phyloP scores from a whole-genome alignment of 2,329 filamentous ascomycete genomes.

The Ceratocystis colombiana region DNA sequence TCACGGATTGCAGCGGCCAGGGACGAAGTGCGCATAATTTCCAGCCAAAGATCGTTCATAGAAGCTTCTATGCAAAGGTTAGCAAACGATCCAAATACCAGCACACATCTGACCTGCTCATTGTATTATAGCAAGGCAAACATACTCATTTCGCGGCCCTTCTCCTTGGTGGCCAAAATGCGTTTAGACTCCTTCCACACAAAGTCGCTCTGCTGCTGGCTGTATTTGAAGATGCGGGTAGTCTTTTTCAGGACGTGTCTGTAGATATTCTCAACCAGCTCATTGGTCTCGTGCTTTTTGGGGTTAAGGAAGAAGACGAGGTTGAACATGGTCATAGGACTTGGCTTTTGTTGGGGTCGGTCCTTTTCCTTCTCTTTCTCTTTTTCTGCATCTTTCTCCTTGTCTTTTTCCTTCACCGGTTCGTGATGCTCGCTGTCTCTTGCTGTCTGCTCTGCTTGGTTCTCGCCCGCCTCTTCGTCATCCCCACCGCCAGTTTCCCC shows the following conservation, averaged over 20 bases:
- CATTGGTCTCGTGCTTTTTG: constrained; percentile 63
- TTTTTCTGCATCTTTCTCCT: constrained; percentile 28
- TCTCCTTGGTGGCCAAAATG: constrained; percentile 71
- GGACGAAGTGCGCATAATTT: constrained; percentile 61
- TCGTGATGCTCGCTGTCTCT: constrained; percentile 28
- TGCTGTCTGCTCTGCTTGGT: constrained; percentile 26
- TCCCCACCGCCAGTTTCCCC: constrained; percentile 29
- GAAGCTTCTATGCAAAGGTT: constrained; percentile 38
- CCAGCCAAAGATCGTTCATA: constrained; percentile 58
- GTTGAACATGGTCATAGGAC: constrained; percentile 93
- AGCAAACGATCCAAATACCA: background rate
- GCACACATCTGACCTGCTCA: background rate
- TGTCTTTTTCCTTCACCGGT: background rate
- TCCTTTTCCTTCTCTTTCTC: constrained; percentile 30
- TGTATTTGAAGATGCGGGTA: constrained; percentile 84
- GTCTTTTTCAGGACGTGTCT: constrained; percentile 84
- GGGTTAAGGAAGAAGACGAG: constrained; percentile 85
- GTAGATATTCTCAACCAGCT: constrained; percentile 67
- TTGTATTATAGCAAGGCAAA: constrained; percentile 23
- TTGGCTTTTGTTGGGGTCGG: constrained; percentile 50
- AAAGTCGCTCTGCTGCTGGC: constrained; percentile 80
- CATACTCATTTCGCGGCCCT: constrained; percentile 59
- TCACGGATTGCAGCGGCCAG: constrained; percentile 74
- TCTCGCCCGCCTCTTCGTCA: constrained; percentile 28
- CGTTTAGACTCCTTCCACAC: constrained; percentile 83